Conservation (phyloP, 148 eudicot genomes). For the Diospyros lotus region DNA sequence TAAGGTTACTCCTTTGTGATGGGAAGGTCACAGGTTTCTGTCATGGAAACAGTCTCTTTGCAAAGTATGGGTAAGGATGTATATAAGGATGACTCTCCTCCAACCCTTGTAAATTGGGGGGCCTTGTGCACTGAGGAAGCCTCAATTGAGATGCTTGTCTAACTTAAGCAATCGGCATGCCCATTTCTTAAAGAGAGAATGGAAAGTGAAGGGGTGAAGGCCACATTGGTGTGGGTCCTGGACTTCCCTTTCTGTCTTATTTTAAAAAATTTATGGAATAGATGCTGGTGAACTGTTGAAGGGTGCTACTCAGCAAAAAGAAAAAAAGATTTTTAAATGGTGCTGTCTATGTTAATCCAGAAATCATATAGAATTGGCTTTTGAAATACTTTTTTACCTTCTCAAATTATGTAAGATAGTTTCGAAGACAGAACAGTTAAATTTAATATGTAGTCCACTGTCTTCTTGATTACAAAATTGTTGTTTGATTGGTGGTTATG, state of each 20-base stretch:
- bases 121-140: no score
- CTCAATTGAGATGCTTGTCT: not conserved
- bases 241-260: not conserved
- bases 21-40: no score
- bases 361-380: not conserved
- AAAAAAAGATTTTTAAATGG: no score
- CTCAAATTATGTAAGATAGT: no score
- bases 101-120: no score
- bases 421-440: not conserved
- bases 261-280: not conserved
- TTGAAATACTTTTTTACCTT: no score
- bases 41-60: no score
- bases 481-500: not conserved
- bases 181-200: not conserved
- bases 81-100: no score
- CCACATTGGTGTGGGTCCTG: not conserved
- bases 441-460: not conserved
- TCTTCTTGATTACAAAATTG: not conserved
- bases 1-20: no score
- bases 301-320: not conserved
- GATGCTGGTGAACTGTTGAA: conserved; percentile 6
- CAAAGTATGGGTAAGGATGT: no score
- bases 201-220: not conserved
- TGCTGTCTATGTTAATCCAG: no score
- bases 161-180: not conserved